Conservation (phyloP, 1,284 basidiomycete species). For the Irpex sp. region DNA sequence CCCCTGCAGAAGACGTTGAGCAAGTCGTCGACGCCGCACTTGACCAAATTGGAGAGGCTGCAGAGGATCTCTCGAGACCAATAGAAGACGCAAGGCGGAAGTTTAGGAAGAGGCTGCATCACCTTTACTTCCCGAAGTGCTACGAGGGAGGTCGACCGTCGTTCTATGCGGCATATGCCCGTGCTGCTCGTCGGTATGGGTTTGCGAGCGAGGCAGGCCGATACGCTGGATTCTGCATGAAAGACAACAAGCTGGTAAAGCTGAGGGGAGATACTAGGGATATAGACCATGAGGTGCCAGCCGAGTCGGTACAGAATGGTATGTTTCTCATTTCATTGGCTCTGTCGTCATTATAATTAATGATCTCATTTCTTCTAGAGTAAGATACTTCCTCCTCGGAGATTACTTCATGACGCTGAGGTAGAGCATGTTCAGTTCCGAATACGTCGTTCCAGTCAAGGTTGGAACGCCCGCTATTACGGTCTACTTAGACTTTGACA, state of each 20-base stretch:
- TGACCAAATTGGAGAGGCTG: background rate
- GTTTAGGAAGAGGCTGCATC: conserved; percentile 16
- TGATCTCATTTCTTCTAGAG: conserved; percentile 6
- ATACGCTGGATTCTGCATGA: conserved; percentile 28
- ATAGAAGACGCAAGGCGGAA: background rate
- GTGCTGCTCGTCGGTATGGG: conserved; percentile 29
- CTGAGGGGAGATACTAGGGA: conserved; percentile 23
- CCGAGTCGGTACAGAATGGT: conserved; percentile 34
- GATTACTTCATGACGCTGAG: background rate
- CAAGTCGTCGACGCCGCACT: background rate
- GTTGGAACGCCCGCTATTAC: conserved; percentile 36
- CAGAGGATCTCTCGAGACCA: background rate
- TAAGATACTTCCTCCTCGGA: conserved; percentile 3
- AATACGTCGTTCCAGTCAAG: conserved; percentile 36
- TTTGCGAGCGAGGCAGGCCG: conserved; percentile 24
- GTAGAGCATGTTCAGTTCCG: conserved; percentile 19
- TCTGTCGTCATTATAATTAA: background rate
- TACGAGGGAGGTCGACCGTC: conserved; percentile 25
- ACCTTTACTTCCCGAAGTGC: conserved; percentile 22
- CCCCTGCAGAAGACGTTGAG: background rate
- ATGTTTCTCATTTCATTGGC: background rate
- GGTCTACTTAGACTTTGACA: conserved; percentile 36
- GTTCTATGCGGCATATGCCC: conserved; percentile 30
- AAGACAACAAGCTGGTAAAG: conserved; percentile 28
- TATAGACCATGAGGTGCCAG: conserved; percentile 31